Conservation (phyloP, 169 alveolate genomes). For the Plasmodium gonderi region DNA sequence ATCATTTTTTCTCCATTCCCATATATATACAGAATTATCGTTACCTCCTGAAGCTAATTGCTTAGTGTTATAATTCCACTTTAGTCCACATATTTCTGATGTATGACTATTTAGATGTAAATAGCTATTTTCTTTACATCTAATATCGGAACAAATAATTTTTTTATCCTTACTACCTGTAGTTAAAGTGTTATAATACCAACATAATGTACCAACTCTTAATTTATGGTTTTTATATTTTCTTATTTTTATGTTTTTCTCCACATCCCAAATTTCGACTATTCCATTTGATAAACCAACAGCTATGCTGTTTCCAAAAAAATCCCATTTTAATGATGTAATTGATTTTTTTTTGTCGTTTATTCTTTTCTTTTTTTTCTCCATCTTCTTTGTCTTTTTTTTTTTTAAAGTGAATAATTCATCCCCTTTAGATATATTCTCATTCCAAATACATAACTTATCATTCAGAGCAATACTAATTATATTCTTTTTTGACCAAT, state of each 20-base stretch:
- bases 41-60: constrained; percentile 96
- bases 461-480: constrained; percentile 88
- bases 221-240: constrained; percentile 89
- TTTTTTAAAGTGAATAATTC: constrained; percentile 24
- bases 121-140: constrained; percentile 83
- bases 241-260: constrained; percentile 72
- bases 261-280: constrained; percentile 87
- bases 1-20: constrained; percentile 88
- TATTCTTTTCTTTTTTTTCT: background rate
- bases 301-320: constrained; percentile 88
- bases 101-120: constrained; percentile 86
- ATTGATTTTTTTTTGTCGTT: constrained; percentile 77
- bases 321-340: constrained; percentile 91
- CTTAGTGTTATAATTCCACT: constrained; percentile 91
- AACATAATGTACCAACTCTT: constrained; percentile 92
- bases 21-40: constrained; percentile 94
- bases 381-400: background rate
- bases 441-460: constrained; percentile 85
- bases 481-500: constrained; percentile 87
- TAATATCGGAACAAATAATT: constrained; percentile 88
- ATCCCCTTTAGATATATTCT: constrained; percentile 13
- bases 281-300: constrained; percentile 92
- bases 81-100: constrained; percentile 92
- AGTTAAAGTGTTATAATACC: constrained; percentile 87
- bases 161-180: constrained; percentile 93